phyloP scores from a whole-genome alignment of 2,329 filamentous ascomycete species.

The Zalaria sp. region DNA sequence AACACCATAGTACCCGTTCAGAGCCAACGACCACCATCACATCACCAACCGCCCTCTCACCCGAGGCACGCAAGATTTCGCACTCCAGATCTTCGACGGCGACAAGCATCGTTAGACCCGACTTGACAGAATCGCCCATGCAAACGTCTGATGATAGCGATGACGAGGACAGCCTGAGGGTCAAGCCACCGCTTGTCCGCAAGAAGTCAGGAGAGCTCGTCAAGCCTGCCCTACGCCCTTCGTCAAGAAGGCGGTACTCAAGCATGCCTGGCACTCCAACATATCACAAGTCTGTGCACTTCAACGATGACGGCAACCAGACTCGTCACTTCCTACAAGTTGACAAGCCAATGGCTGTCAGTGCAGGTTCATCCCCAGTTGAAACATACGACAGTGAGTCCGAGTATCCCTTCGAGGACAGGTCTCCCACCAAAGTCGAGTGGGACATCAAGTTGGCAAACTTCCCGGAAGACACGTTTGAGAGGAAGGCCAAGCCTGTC shows the following conservation, averaged over 20 bases:
- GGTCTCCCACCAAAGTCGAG: conserved; percentile 45
- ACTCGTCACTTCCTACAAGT: conserved; percentile 92
- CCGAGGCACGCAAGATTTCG: conserved; percentile 44
- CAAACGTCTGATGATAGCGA: conserved; percentile 36
- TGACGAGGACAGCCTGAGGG: conserved; percentile 28
- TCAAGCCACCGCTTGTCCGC: conserved; percentile 80
- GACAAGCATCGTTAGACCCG: conserved; percentile 34
- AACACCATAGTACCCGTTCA: conserved; percentile 9
- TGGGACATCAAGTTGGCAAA: conserved; percentile 82
- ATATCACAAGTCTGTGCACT: conserved; percentile 95
- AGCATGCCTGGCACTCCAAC: conserved; percentile 97
- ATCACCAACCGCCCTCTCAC: conserved; percentile 31
- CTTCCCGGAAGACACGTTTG: conserved; percentile 56
- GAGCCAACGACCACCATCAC: conserved; percentile 19
- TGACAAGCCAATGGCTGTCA: conserved; percentile 89
- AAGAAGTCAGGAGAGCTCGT: conserved; percentile 98
- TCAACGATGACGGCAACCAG: conserved; percentile 91
- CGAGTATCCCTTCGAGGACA: conserved; percentile 71
- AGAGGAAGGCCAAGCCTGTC: conserved; percentile 53
- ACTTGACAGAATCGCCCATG: conserved; percentile 29
- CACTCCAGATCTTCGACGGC: conserved; percentile 48
- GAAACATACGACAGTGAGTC: conserved; percentile 75
- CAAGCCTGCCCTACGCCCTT: conserved; percentile 70
- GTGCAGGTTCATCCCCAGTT: conserved; percentile 80
- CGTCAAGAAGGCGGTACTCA: conserved; percentile 69